Evolutionary conservation across 352 stramenopile genomes (phyloP), one percentile per base, ranked within the genome.

Genomic region (Phytophthora crassamura): DNA sequence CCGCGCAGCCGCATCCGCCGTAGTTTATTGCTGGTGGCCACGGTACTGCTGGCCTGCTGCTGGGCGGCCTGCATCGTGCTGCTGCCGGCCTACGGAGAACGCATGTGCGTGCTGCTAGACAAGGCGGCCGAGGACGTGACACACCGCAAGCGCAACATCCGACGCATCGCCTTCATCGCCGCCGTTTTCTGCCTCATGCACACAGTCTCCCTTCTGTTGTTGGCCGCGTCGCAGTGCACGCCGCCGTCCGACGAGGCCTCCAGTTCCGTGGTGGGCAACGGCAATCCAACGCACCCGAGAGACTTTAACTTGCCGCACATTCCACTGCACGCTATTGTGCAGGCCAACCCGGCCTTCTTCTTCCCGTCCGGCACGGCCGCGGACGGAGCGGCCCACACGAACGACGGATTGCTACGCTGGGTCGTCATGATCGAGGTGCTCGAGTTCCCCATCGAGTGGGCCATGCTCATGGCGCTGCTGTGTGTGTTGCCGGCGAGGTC

Each of bases 301-400:
- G 48, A 67, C 30, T 11, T 67, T 5, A 57, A 62, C 25, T 71
- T 57, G 49, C 78, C 77, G 32, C 54, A 69, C 25, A 72, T 87
- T 33, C 76, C 76, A 2, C 64, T 82, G 15, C 69, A 75, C 15
- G 63, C 69, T 14, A 70, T 89, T 36, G 75, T 89, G 18, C 75
- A 87, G 20, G 75, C 75, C 18, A 86, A 89, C 41, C 80, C 80
- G 30, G 77, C 79, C 47, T 87, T 89, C 64, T 89, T 87, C 69
- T 87, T 89, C 72, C 77, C 78, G 14, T 75, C 70, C 4, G 57
- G 61, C n/a, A 56, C 20, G 33, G 48, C 49, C 34, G 52, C 30
- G 5, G 59, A 70, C 36, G 51, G 53, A 38, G 58, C 45, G 12
- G 59, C 49, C 22, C 38, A 60, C 50, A 42, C 58, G 0, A 65